phyloP scores from a whole-genome alignment of 805 yeast species.

The Candida manassasensis region DNA sequence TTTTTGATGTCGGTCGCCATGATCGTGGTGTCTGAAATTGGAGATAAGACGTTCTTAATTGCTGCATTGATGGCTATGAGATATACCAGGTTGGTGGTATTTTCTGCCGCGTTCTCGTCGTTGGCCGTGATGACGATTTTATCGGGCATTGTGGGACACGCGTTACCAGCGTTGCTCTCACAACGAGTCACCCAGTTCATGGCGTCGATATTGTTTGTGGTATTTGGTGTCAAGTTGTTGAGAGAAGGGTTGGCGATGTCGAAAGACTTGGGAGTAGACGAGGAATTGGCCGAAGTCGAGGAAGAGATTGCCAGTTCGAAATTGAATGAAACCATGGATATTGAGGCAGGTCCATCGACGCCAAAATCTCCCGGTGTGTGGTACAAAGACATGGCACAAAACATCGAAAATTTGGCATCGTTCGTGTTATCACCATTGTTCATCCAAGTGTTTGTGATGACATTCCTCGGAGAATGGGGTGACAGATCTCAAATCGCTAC shows the following conservation, averaged over 20 bases:
- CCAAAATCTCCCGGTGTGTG: constrained; percentile 17
- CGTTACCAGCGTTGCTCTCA: constrained; percentile 79
- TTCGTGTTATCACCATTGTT: constrained; percentile 79
- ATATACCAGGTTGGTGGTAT: constrained; percentile 77
- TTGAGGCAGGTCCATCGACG: constrained; percentile 53
- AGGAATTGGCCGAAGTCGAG: constrained; percentile 95
- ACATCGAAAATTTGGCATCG: constrained; percentile 51
- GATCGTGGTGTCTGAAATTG: constrained; percentile 94
- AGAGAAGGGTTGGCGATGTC: constrained; percentile 82
- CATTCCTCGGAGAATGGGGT: constrained; percentile 98
- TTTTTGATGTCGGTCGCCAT: constrained; percentile 79
- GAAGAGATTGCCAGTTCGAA: constrained; percentile 75
- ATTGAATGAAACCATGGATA: constrained; percentile 44
- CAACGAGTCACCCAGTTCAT: constrained; percentile 72
- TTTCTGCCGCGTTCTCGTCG: constrained; percentile 80
- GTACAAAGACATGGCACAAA: constrained; percentile 28
- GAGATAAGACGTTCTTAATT: constrained; percentile 93
- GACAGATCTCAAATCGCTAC: constrained; percentile 98
- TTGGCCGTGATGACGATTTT: constrained; percentile 86
- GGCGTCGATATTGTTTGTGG: constrained; percentile 76
- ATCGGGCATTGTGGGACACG: constrained; percentile 88
- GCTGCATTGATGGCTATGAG: constrained; percentile 99
- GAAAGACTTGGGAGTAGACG: constrained; percentile 81
- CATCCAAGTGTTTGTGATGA: constrained; percentile 93
- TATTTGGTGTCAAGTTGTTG: constrained; percentile 74